A percentile compares a stretch with the other conserved stretches of the same genome.
phyloP scores from a whole-genome alignment of 1,284 basidiomycete genomes.

The Cryptococcus sp. region DNA sequence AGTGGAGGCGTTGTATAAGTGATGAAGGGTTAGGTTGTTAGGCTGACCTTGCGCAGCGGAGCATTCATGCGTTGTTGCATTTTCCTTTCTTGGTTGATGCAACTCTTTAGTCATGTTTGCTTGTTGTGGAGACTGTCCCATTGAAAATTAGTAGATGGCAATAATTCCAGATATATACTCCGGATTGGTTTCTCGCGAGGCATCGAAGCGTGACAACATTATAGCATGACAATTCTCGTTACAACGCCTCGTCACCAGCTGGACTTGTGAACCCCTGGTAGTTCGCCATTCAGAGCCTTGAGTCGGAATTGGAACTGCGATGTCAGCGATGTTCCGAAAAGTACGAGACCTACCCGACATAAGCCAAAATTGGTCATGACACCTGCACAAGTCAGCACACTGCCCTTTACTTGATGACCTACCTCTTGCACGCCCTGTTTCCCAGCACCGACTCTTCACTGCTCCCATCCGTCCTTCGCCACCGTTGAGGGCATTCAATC shows the following conservation, averaged over 20 bases:
- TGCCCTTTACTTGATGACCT: constrained; percentile 11
- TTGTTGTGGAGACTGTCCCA: too few relatives aligned
- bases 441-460: constrained; percentile 84
- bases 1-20: constrained; percentile 20
- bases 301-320: constrained; percentile 83
- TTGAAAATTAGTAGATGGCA: too few relatives aligned
- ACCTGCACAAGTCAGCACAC: constrained; percentile 44
- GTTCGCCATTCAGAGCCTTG: constrained; percentile 73
- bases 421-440: constrained; percentile 78
- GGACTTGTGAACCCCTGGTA: constrained; percentile 85
- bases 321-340: constrained; percentile 8
- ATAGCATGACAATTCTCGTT: constrained; percentile 1
- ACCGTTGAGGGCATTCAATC: constrained; percentile 81
- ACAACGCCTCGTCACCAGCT: constrained; percentile 67
- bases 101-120: too few relatives aligned
- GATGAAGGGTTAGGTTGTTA: too few relatives aligned
- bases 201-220: background rate
- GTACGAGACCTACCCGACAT: constrained; percentile 68
- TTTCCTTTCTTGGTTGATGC: too few relatives aligned
- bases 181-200: background rate
- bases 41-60: too few relatives aligned
- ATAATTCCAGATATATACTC: too few relatives aligned
- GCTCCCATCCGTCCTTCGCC: constrained; percentile 74
- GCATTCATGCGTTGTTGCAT: too few relatives aligned
- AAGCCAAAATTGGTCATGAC: constrained; percentile 86